phyloP scores from a whole-genome alignment of 208 protist genomes.

The Acanthamoeba lenticulata region DNA sequence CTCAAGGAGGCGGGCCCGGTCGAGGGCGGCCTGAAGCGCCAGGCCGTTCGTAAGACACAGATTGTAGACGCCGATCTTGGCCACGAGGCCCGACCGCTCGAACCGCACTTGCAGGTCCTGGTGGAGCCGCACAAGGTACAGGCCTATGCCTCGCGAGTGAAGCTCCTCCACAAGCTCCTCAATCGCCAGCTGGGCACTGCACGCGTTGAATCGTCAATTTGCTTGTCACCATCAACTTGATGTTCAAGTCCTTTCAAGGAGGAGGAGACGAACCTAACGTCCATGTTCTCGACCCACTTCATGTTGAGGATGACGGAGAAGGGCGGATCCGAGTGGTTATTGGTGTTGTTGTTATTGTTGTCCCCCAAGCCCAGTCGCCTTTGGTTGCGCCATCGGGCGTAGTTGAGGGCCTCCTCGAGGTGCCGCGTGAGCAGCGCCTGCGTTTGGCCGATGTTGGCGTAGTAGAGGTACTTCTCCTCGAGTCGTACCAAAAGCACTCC shows the following conservation, averaged over 20 bases:
- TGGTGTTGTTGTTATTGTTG: no score
- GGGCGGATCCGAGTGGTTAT: not conserved
- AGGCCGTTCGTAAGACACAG: not conserved
- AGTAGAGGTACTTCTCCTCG: slow-evolving; percentile 43
- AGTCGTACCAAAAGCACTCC: not conserved
- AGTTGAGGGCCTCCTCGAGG: not conserved
- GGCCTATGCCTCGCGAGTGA: not conserved
- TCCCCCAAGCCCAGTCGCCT: no score
- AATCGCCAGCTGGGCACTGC: not conserved
- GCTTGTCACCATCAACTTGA: not conserved
- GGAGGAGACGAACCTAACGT: not conserved
- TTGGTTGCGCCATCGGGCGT: not conserved
- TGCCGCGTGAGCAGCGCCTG: not conserved
- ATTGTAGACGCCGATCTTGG: not conserved
- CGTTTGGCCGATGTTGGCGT: slow-evolving; percentile 4
- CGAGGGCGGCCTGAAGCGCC: not conserved
- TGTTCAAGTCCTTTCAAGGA: no score
- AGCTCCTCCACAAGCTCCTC: not conserved
- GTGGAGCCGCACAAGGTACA: not conserved
- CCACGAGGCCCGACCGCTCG: not conserved
- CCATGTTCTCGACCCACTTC: slow-evolving; percentile 30
- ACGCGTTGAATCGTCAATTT: no score
- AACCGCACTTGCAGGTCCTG: not conserved
- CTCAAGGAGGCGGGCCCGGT: not conserved
- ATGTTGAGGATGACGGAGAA: not conserved